These are phyloP conservation scores for Fusarium begoniae DNA, from an alignment of 2,329 filamentous ascomycete species.

Conservation along the genomic window DNA sequence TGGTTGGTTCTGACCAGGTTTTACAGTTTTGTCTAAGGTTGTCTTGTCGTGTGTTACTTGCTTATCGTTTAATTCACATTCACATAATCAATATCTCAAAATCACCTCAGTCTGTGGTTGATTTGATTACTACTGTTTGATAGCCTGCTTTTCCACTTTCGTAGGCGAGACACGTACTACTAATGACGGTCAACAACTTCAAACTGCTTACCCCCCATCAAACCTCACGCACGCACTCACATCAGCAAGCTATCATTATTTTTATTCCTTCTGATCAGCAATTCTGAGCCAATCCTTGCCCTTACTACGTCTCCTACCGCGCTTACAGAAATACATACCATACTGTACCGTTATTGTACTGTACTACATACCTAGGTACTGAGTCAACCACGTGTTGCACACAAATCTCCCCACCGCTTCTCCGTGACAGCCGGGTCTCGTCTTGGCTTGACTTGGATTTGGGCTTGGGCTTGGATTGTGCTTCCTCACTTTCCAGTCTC, in stretches of 20 bases:
- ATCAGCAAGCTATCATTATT: conserved; percentile 21
- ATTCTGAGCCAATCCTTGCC: conserved; percentile 26
- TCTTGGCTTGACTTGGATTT: conserved; percentile 24
- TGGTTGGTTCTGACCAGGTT: conserved; percentile 23
- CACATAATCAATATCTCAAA: conserved; percentile 3
- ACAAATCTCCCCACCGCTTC: conserved; percentile 24
- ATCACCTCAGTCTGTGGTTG: not conserved
- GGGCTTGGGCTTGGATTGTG: conserved; percentile 1
- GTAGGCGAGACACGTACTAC: conserved; percentile 5
- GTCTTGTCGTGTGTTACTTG: not conserved
- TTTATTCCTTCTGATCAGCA: conserved; percentile 25
- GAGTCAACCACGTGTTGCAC: conserved; percentile 38
- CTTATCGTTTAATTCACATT: conserved; percentile 18
- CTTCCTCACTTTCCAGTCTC: conserved; percentile 8
- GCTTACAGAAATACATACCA: conserved; percentile 8
- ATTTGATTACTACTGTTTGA: not conserved
- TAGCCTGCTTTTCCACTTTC: conserved; percentile 9
- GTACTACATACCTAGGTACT: conserved; percentile 16
- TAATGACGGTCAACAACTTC: conserved; percentile 8
- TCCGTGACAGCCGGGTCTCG: conserved; percentile 24
- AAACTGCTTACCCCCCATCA: conserved; percentile 17
- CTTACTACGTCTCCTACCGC: not conserved
- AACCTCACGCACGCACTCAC: not conserved
- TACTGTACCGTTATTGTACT: not conserved
- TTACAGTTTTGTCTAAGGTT: not conserved